Conservation (phyloP, 2,329 filamentous ascomycete species). For the Xenoacremonium recifei region DNA sequence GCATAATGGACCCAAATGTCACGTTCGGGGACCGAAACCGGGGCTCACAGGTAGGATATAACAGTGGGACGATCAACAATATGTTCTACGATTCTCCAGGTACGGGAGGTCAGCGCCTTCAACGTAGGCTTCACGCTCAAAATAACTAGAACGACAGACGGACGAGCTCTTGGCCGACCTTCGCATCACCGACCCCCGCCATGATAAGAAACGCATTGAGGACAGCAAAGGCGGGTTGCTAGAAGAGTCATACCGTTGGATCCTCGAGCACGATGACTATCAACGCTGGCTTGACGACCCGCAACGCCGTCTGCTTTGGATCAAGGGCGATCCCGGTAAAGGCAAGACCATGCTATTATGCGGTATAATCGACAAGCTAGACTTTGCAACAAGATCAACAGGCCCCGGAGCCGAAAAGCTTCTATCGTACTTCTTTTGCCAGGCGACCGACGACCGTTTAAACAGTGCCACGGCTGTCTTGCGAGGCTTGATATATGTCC, state of each 20-base stretch:
- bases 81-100: too few species aligned
- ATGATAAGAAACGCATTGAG: too few species aligned
- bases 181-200: too few species aligned
- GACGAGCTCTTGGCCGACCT: too few species aligned
- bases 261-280: constrained; percentile 28
- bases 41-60: too few species aligned
- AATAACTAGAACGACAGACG: too few species aligned
- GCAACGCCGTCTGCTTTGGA: constrained; percentile 23
- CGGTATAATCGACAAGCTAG: constrained; percentile 23
- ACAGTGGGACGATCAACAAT: too few species aligned
- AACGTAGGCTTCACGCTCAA: too few species aligned
- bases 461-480: constrained; percentile 40
- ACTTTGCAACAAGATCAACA: background rate
- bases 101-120: too few species aligned
- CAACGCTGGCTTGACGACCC: constrained; percentile 20
- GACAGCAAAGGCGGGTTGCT: too few species aligned
- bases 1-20: too few species aligned
- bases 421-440: constrained; percentile 40
- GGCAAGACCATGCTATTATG: constrained; percentile 36
- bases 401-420: background rate
- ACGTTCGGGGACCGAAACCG: too few species aligned
- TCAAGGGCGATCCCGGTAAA: constrained; percentile 35
- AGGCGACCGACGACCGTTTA: constrained; percentile 34
- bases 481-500: constrained; percentile 40
- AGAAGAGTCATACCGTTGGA: constrained; percentile 33